Evolutionary conservation across 1,284 basidiomycete species (phyloP).

Genomic region (Ustilago trichophora): DNA sequence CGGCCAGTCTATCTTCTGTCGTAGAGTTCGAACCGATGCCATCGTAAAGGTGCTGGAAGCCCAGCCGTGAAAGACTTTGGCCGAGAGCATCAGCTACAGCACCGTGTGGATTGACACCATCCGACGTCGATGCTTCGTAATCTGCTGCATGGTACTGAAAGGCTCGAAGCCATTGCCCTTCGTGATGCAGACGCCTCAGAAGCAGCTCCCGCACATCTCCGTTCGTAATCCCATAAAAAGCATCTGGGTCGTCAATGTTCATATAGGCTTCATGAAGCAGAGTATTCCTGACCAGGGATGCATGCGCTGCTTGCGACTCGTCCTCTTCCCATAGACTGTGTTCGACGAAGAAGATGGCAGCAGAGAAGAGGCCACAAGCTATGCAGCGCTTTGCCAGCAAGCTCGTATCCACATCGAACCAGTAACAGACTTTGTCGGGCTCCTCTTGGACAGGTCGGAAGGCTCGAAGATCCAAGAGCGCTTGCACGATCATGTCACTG

Average conservation of each 20-base stretch:
- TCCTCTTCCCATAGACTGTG: constrained; percentile 74
- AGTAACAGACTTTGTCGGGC: constrained; percentile 75
- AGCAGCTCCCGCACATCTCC: constrained; percentile 82
- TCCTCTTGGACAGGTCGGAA: constrained; percentile 69
- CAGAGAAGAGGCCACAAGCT: constrained; percentile 82
- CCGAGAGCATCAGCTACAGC: constrained; percentile 6
- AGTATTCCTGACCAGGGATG: constrained; percentile 7
- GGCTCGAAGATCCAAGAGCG: constrained; percentile 82
- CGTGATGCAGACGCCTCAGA: constrained; percentile 86
- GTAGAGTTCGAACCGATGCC: constrained; percentile 13
- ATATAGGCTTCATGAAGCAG: constrained; percentile 89
- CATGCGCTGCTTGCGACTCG: constrained; percentile 29
- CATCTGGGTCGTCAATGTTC: constrained; percentile 95
- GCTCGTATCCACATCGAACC: constrained; percentile 81
- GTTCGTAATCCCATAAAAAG: constrained; percentile 88
- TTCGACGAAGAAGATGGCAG: constrained; percentile 88
- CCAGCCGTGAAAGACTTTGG: constrained; percentile 77
- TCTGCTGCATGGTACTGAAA: constrained; percentile 88
- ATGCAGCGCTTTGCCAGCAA: constrained; percentile 80
- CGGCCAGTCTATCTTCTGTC: constrained; percentile 53
- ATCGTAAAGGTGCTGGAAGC: constrained; percentile 83
- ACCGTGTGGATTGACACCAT: background rate
- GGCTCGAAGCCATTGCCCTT: constrained; percentile 88
- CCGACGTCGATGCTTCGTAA: constrained; percentile 70
- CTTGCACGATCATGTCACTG: constrained; percentile 76